Evolutionary conservation across 805 yeast species (phyloP), one percentile per base, ranked within the genome.

Genomic region (Monosporozyma aerobia): DNA sequence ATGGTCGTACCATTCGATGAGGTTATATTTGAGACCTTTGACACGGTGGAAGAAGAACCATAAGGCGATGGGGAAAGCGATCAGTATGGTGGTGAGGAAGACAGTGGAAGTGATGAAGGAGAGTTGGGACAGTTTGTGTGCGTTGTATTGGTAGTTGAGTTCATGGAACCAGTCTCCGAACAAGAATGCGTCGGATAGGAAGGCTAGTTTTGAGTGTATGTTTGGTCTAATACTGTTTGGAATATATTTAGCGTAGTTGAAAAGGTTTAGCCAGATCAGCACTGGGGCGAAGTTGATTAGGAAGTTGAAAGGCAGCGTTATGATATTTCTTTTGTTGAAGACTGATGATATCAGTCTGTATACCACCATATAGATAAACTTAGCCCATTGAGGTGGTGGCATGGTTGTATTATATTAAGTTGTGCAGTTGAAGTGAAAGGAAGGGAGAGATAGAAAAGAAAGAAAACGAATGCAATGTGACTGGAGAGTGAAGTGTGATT

Each of bases 191-290:
- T 66, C 68, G 16, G 60, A 51, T 37, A 65, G 59, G 39, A 70
- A 67, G 73, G 88, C 57, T 68, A 57, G 49, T 71, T 75, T 70
- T 47, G 78, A 79, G 59, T 76, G 75, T 55, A 81, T 79, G 10
- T 59, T 53, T 0, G 87, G 88, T 54, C 87, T 70, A 57, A 75
- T 71, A 5, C 67, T 67, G 29, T 69, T 73, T 8, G 89, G 87
- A 41, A 80, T 79, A 2, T 70, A 41, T 1, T 80, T 81, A 1
- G 87, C 86, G 59, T 81, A 74, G 62, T 80, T 77, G 68, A 82
- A 82, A 23, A 80, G 74, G 41, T 65, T 52, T 44, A 82, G 66
- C 87, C 87, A 82, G 22, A 74, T 58, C 40, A 78, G 68, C 2
- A 82, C 76, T 0, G 81, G 81, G 1, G 73, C 63, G 63, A 82